These are phyloP conservation scores for Mycena chlorophos DNA, from an alignment of 768 basidiomycete genomes.

Conservation along the genomic window DNA sequence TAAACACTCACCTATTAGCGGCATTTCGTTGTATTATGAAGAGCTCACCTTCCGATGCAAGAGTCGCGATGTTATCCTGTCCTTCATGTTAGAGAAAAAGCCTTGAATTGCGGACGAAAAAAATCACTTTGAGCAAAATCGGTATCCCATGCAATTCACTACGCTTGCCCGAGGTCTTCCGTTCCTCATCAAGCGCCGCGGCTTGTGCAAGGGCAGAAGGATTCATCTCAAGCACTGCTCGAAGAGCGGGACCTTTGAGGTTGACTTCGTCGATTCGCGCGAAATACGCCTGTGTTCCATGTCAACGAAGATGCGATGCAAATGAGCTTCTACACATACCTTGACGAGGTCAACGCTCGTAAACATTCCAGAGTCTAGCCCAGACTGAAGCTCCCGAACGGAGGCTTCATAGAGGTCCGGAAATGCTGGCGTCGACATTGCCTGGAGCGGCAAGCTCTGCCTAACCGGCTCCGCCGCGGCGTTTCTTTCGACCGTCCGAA, in stretches of 20 bases:
- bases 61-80: conserved; percentile 48
- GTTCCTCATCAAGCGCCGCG: conserved; percentile 33
- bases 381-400: conserved; percentile 38
- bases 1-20: conserved; percentile 12
- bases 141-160: conserved; percentile 42
- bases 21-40: not conserved
- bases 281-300: conserved; percentile 36
- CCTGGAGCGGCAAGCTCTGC: not conserved
- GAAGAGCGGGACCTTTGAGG: conserved; percentile 34
- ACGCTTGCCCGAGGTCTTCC: conserved; percentile 28
- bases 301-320: not conserved
- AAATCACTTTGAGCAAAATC: conserved; percentile 32
- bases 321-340: conserved; percentile 21
- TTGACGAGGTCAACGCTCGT: conserved; percentile 44
- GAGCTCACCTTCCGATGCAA: conserved; percentile 41
- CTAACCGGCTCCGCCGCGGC: no score
- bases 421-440: conserved; percentile 14
- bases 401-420: conserved; percentile 46
- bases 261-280: conserved; percentile 47
- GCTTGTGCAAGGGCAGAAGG: conserved; percentile 39
- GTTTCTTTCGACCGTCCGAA: no score
- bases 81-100: not conserved
- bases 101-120: not conserved
- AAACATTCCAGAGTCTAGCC: conserved; percentile 36
- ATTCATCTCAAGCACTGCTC: conserved; percentile 43